phyloP scores from a whole-genome alignment of 768 basidiomycete species.

The Trichaptum fuscoviolaceum region DNA sequence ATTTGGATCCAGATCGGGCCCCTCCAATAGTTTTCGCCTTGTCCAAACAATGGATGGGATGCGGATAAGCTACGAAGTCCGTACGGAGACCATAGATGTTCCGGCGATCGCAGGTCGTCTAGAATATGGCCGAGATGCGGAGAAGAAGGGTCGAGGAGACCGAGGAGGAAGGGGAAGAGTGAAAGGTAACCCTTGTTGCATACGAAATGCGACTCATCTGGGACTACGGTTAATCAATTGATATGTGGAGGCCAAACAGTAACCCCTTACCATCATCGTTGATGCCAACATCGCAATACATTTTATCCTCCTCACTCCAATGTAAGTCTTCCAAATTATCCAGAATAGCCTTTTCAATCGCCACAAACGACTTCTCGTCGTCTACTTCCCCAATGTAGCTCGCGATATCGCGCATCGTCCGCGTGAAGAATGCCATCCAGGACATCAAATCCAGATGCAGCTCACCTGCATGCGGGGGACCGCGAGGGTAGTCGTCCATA shows the following conservation, averaged over 20 bases:
- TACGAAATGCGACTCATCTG: constrained; percentile 88
- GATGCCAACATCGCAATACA: constrained; percentile 91
- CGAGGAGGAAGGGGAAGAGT: constrained; percentile 87
- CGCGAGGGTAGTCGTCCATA: constrained; percentile 95
- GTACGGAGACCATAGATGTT: constrained; percentile 87
- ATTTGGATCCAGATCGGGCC: constrained; percentile 97
- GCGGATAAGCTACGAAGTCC: constrained; percentile 85
- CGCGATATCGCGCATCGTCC: constrained; percentile 90
- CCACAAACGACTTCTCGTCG: constrained; percentile 68
- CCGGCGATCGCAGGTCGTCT: constrained; percentile 71
- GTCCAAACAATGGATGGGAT: constrained; percentile 85
- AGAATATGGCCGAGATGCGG: constrained; percentile 78
- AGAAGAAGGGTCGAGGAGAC: constrained; percentile 70
- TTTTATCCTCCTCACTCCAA: constrained; percentile 83
- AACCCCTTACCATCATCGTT: constrained; percentile 66
- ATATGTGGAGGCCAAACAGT: constrained; percentile 6
- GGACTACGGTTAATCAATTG: not conserved
- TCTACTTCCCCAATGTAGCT: constrained; percentile 83
- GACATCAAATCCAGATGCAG: constrained; percentile 89
- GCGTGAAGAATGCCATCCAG: constrained; percentile 95
- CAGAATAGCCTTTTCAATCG: constrained; percentile 76
- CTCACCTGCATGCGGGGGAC: constrained; percentile 84
- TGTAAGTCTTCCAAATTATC: constrained; percentile 90
- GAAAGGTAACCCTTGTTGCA: constrained; percentile 94
- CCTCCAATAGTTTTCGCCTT: constrained; percentile 96